phyloP scores from a whole-genome alignment of 257 asterid species.

The Mentha longifolia region DNA sequence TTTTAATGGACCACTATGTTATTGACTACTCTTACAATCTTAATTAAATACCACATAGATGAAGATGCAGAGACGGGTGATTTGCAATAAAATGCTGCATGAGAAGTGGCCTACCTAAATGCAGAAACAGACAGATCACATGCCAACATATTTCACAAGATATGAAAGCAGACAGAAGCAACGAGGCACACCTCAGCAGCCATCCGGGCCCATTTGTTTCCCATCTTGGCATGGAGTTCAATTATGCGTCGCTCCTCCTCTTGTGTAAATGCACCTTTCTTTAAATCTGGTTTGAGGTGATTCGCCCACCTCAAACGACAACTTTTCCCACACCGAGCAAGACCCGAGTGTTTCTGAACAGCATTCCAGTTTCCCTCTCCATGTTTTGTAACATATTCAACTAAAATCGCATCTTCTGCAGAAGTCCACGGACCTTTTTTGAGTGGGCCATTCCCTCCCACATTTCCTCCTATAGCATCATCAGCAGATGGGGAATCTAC shows the following conservation, averaged over 20 bases:
- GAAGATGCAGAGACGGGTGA: not conserved
- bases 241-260: constrained; percentile 59
- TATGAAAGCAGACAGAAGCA: constrained; percentile 8
- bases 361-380: constrained; percentile 79
- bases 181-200: constrained; percentile 56
- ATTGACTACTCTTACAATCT: not conserved
- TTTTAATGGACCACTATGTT: not conserved
- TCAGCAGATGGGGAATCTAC: constrained; percentile 48
- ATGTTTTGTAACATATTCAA: constrained; percentile 53
- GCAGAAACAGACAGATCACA: constrained; percentile 8
- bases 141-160: constrained; percentile 7
- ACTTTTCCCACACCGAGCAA: constrained; percentile 76
- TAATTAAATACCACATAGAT: not conserved
- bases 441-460: constrained; percentile 45
- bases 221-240: constrained; percentile 65
- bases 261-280: constrained; percentile 60
- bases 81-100: constrained; percentile 19
- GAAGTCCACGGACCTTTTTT: constrained; percentile 74
- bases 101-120: constrained; percentile 15
- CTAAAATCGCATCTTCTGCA: constrained; percentile 60
- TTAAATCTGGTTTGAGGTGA: constrained; percentile 69
- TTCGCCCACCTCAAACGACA: constrained; percentile 75
- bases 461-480: constrained; percentile 49
- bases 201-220: constrained; percentile 74
- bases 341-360: constrained; percentile 59